Conservation (phyloP, 202 grass and related monocot genomes). For the Cymbopogon flexuosus region DNA sequence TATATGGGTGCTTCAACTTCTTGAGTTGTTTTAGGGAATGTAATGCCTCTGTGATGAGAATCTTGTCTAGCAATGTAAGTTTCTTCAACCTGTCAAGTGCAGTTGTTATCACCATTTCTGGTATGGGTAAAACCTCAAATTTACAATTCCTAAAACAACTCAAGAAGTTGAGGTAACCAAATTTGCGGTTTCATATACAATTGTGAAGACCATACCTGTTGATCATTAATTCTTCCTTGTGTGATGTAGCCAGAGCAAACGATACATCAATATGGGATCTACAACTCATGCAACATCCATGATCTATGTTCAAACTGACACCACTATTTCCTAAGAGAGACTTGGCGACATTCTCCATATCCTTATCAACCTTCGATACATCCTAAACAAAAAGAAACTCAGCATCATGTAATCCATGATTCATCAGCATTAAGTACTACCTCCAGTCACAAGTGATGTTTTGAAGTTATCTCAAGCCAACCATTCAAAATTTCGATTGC, state of each 20-base stretch:
- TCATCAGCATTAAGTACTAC: conserved; percentile 11
- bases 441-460: neutral
- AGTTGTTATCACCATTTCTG: conserved; percentile 24
- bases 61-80: conserved; percentile 33
- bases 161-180: conserved; percentile 42
- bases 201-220: conserved; percentile 32
- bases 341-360: conserved; percentile 44
- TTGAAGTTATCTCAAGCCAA: neutral
- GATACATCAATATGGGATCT: conserved; percentile 46
- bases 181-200: neutral
- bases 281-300: conserved; percentile 79
- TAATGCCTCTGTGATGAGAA: conserved; percentile 41
- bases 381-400: conserved; percentile 38
- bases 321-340: conserved; percentile 43
- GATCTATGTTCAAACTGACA: conserved; percentile 41
- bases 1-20: conserved; percentile 72
- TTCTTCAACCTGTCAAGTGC: conserved; percentile 52
- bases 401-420: neutral
- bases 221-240: conserved; percentile 43
- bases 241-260: conserved; percentile 41
- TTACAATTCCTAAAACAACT: conserved; percentile 41
- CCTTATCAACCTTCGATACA: conserved; percentile 39
- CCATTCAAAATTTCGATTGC: neutral
- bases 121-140: neutral
- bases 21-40: conserved; percentile 51